These are phyloP conservation scores for Pinus albicaulis DNA, from an alignment of 75 land plant species.

Conservation along the genomic window DNA sequence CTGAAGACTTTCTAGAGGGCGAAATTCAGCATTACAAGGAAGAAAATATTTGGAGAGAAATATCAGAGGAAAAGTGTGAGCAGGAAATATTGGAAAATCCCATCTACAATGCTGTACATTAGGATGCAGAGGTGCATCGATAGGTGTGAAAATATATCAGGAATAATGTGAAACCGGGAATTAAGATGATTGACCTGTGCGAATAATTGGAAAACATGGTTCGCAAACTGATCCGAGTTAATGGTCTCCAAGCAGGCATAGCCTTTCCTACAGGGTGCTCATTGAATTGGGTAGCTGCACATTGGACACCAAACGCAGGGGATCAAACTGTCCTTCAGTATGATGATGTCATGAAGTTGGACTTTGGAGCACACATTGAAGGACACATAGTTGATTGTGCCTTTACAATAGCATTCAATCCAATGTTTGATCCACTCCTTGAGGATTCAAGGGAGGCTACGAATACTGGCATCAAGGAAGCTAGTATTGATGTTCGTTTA, in stretches of 20 bases:
- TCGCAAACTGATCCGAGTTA: conserved; percentile 82
- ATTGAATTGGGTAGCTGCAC: conserved; percentile 99
- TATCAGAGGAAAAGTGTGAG: conserved; percentile 94
- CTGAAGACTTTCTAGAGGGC: conserved; percentile 96
- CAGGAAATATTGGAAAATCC: conserved; percentile 93
- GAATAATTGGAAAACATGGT: conserved; percentile 98
- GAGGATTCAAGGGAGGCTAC: conserved; percentile 96
- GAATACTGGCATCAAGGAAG: conserved; percentile 96
- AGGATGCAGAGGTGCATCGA: conserved; percentile 98
- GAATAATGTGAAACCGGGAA: conserved; percentile 85
- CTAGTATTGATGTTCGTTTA: too few species aligned
- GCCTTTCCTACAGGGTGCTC: conserved; percentile 99
- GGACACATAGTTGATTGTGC: conserved; percentile 98
- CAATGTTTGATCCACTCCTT: conserved; percentile 91
- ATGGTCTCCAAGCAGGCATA: conserved; percentile 97
- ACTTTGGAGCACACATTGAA: conserved; percentile 99
- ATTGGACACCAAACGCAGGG: conserved; percentile 98
- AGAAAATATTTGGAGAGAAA: conserved; percentile 94
- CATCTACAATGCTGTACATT: conserved; percentile 85
- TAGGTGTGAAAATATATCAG: conserved; percentile 99
- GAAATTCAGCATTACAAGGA: conserved; percentile 95
- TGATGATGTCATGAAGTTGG: conserved; percentile 99
- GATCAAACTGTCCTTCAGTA: conserved; percentile 99
- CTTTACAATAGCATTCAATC: conserved; percentile 96
- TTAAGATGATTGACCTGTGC: conserved; percentile 87